Evolutionary conservation across 257 asterid genomes (phyloP), one percentile per base, ranked within the genome.

Genomic region (Ilex asprella): DNA sequence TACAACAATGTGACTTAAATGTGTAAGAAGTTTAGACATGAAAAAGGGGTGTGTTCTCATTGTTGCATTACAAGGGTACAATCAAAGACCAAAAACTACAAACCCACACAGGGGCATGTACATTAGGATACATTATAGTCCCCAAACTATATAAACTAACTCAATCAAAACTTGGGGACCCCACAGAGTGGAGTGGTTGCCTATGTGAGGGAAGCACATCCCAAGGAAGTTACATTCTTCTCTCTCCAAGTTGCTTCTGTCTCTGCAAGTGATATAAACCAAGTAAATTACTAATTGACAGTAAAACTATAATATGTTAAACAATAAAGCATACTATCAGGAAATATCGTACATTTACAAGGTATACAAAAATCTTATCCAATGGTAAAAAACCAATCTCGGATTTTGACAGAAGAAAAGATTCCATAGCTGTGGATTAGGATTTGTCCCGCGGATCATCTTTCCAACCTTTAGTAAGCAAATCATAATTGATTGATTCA

Each of bases 401-500:
- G 13, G 52, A 2, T 10, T 46, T 46, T 30, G 62, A 57, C 56
- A 7, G n/a, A 21, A 21, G 30, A 57, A 35, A 51, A n/a, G 44
- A 27, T 58, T 15, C 16, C 57, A 47, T 62, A 47, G 55, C 70
- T 65, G 86, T 66, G 80, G 55, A 70, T 82, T 80, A 1, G 80
- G 81, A 68, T 82, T 77, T 46, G 27, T 84, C 47, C 12, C 91
- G 81, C 3, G 81, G 84, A 35, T 87, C 96, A 11, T 87, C 96
- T 81, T 90, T 90, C 79, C 77, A 79, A 59, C 95, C 97, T 73
- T 89, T 89, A 1, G 89, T 72, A 58, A 90, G 95, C 84, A 90
- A 75, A 83, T 90, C 97, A 52, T 90, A 90, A 51, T 90, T 90
- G 77, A 90, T 90, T n/a, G 96, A 87, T 7, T 96, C 97, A 16